Percentiles rank a stretch among this genome's conserved stretches.
Evolutionary conservation across 345 rosid species (phyloP).

Genomic region (Isatis tinctoria): DNA sequence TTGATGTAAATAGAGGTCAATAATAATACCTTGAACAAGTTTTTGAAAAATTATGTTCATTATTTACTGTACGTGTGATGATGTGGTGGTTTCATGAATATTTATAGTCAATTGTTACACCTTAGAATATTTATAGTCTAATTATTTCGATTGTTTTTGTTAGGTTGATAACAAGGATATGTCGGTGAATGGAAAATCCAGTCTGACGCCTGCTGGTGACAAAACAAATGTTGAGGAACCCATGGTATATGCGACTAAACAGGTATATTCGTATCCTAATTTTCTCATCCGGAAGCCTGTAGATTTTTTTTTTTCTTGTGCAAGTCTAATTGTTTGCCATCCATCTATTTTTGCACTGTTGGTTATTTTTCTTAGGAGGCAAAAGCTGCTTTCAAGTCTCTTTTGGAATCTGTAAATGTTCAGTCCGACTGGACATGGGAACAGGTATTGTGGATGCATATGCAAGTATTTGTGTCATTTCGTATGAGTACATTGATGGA

Average conservation of each 20-base stretch:
- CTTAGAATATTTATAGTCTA: slow-evolving; percentile 3
- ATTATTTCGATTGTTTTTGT: neutral
- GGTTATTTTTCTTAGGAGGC: slow-evolving; percentile 61
- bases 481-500: neutral
- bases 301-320: slow-evolving; percentile 4
- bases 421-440: slow-evolving; percentile 99
- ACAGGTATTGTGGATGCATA: slow-evolving; percentile 55
- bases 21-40: neutral
- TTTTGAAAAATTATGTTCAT: neutral
- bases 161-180: slow-evolving; percentile 68
- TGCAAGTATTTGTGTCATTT: neutral
- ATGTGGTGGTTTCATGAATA: neutral
- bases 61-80: neutral
- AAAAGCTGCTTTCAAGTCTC: slow-evolving; percentile 93
- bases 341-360: neutral
- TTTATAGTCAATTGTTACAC: neutral
- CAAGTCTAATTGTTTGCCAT: neutral
- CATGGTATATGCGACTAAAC: slow-evolving; percentile 69
- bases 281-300: neutral
- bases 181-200: slow-evolving; percentile 48
- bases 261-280: slow-evolving; percentile 40
- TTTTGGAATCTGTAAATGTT: slow-evolving; percentile 80
- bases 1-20: neutral
- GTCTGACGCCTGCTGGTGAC: slow-evolving; percentile 56
- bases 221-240: slow-evolving; percentile 74